Evolutionary conservation across 2,329 filamentous ascomycete genomes (phyloP), one percentile per base, ranked within the genome.

Genomic region (Ophiostoma ips): DNA sequence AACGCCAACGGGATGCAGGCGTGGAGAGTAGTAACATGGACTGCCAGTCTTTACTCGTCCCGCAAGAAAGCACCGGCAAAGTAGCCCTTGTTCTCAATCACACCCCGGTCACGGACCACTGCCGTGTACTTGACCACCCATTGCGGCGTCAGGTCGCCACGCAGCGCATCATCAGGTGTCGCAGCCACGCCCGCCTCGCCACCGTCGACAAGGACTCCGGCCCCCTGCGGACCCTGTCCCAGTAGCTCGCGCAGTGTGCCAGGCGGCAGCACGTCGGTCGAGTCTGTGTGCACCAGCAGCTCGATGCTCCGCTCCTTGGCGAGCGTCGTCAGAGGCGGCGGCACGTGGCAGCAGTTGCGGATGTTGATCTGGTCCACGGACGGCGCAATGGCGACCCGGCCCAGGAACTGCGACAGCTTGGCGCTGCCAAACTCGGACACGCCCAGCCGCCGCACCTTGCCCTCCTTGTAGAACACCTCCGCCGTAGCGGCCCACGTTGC

Each of bases 101-200:
- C 92, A 13, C 92, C 92, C 49, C 92, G 75, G 63, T 96, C 84
- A 64, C 85, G 84, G 37, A 96, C 87, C 52, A 96, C 90, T 1
- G 92, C 92, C 35, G 90, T 95, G 64, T 98, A 98, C 64, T 96
- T 94, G 57, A 90, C 83, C 28, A 96, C 92, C 90, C 92, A 98
- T 63, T 90, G 81, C 28, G 92, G 89, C 52, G 79, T 76, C 46
- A 96, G 75, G 56, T 95, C 81, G 5, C 87, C 89, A 57, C 76
- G 72, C 51, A 94, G 69, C 0, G 84, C 83, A 21, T 34, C 83
- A 21, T 34, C 43, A 13, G 43, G 9, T 2, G 43, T n/a, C 28
- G 16, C 30, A 10, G 16, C 43, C 30, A 18, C 43, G 43, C 31
- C 43, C 5, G 12, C 70, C 5, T 69, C 66, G 1, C 59, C 60